Base-by-base conservation (phyloP, 495 filamentous ascomycete species). In the Penicillium cataractarum region DNA sequence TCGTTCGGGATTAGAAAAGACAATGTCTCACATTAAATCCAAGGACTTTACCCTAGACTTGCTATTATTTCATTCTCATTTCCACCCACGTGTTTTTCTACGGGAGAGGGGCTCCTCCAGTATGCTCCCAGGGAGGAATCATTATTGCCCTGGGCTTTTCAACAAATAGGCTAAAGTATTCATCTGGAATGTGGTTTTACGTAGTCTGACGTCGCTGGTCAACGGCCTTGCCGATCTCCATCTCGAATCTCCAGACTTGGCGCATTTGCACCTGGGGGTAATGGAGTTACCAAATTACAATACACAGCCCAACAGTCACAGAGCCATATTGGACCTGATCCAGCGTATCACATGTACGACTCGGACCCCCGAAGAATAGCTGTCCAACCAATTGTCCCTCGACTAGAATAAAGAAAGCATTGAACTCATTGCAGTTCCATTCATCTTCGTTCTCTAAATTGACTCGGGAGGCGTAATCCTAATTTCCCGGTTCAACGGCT, bases 231-330 rank as follows among this genome's bases (percentile, higher is more conserved):
- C 48, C 37, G 62, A 68, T 65, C 60, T 35, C 55, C 37, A 19
- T 32, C 55, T 60, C 51, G 37, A 58, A 29, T 48, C 63, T 66
- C 58, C 56, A 55, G 59, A 52, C 58, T 68, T 65, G 63, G 63
- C 66, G 52, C 63, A 40, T 54, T 60, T 55, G 49, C 29, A 60
- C 56, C 53, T 65, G 55, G 55, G 63, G 33, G 63, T 65, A 65
- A 52, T 52, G 19, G 9, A 3, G 57, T 57, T 65, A 65, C 63
- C 57, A 51, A 17, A 27, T 46, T 26, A 32, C 39, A 26, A 12
- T 21, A 17, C 21, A 54, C 33, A 17, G 17, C 50, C 24, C 40
- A 44, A 21, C n/a, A 21, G 39, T 39, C n/a, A n/a, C n/a, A n/a
- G n/a, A n/a, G 35, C 35, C 12, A 32, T 33, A 6, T 22, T 54